Evolutionary conservation across 192 early-diverging fungal species (phyloP).

Genomic region (Coemansia sp.): DNA sequence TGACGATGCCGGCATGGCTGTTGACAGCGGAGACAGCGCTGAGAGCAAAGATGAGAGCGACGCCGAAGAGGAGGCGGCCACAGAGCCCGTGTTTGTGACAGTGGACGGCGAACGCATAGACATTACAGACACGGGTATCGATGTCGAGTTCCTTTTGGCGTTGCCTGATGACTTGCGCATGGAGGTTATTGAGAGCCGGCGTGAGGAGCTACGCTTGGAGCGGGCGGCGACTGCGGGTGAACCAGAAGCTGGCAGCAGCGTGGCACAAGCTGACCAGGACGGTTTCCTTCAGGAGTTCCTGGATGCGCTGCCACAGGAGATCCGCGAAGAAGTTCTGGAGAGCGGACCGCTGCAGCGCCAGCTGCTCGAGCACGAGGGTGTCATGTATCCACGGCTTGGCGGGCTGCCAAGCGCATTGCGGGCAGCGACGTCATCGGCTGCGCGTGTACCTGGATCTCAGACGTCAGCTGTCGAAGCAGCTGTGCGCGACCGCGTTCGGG

Average conservation of each 20-base stretch:
- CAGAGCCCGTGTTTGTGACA: conserved; percentile 57
- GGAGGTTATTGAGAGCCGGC: conserved; percentile 87
- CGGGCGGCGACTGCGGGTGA: conserved; percentile 12
- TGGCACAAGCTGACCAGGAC: conserved; percentile 21
- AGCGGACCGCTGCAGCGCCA: conserved; percentile 70
- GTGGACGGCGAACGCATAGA: conserved; percentile 82
- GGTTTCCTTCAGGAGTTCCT: conserved; percentile 82
- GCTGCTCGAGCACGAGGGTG: conserved; percentile 59
- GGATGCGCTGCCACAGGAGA: conserved; percentile 84
- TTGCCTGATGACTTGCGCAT: conserved; percentile 91
- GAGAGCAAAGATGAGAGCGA: background rate
- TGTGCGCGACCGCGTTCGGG: conserved; percentile 31
- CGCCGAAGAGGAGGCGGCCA: background rate
- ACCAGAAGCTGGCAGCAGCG: background rate
- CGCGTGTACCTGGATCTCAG: background rate
- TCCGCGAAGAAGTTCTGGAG: conserved; percentile 83
- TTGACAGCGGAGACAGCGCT: conserved; percentile 6
- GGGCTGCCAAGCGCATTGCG: background rate
- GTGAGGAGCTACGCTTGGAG: conserved; percentile 55
- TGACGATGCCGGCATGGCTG: conserved; percentile 1
- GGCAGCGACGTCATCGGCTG: background rate
- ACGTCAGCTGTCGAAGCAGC: conserved; percentile 17
- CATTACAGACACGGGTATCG: conserved; percentile 92
- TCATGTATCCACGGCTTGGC: conserved; percentile 33
- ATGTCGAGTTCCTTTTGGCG: conserved; percentile 89